Conservation (phyloP, 1,139 yeast genomes). For the Meyerozyma athensensis region DNA sequence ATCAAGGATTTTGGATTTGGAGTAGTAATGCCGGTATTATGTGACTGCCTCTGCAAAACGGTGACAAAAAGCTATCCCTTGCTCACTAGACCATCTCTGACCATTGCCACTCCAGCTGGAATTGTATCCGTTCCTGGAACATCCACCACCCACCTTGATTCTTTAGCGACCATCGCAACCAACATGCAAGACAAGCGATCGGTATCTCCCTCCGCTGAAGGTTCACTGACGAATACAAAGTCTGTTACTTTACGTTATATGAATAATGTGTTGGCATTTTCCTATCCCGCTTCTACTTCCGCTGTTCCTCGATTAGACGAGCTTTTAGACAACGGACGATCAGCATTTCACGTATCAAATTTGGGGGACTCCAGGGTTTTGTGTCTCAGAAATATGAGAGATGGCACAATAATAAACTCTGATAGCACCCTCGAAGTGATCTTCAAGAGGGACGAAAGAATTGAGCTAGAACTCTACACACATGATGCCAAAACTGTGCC, state of each 20-base stretch:
- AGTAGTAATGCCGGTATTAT: constrained; percentile 51
- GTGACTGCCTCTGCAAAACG: constrained; percentile 62
- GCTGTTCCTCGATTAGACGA: constrained; percentile 70
- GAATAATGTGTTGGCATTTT: constrained; percentile 46
- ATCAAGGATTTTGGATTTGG: constrained; percentile 81
- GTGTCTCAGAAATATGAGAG: constrained; percentile 12
- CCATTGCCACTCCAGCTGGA: background rate
- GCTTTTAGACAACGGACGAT: constrained; percentile 62
- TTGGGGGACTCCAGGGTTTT: constrained; percentile 8
- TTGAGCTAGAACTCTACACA: constrained; percentile 34
- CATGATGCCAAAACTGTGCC: constrained; percentile 31
- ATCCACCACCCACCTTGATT: constrained; percentile 6
- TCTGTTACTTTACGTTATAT: constrained; percentile 38
- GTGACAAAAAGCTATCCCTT: constrained; percentile 65
- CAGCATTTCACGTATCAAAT: constrained; percentile 42
- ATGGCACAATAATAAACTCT: constrained; percentile 23
- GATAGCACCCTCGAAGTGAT: constrained; percentile 35
- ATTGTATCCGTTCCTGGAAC: background rate
- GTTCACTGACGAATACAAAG: constrained; percentile 9
- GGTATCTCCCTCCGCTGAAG: background rate
- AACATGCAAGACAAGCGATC: constrained; percentile 6
- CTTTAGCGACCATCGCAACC: constrained; percentile 6
- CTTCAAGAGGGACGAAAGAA: constrained; percentile 23
- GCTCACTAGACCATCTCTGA: constrained; percentile 27
- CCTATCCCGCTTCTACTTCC: constrained; percentile 52